Conservation (phyloP, 352 stramenopile genomes). For the Globisporangium cederbergense region DNA sequence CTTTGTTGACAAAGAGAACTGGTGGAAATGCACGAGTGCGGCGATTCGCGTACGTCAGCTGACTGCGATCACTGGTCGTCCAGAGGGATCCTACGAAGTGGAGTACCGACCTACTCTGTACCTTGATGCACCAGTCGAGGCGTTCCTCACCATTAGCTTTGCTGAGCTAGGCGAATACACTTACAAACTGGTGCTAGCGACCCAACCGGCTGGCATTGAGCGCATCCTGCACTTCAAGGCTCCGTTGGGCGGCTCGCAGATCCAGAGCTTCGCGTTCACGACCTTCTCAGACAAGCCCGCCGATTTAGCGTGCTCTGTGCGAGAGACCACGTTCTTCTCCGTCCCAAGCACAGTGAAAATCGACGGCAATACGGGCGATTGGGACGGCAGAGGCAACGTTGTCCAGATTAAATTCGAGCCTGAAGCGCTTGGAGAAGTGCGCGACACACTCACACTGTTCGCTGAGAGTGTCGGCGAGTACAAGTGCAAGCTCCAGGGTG, state of each 20-base stretch:
- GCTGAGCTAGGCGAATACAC: conserved; percentile 86
- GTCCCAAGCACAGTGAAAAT: conserved; percentile 46
- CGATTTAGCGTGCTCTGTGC: conserved; percentile 58
- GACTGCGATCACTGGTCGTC: conserved; percentile 55
- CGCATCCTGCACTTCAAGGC: conserved; percentile 81
- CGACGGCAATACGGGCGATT: conserved; percentile 43
- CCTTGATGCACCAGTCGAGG: conserved; percentile 36
- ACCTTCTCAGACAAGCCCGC: conserved; percentile 34
- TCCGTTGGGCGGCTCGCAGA: conserved; percentile 70
- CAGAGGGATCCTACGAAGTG: conserved; percentile 86
- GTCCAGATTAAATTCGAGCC: conserved; percentile 88
- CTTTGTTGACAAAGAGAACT: conserved; percentile 58
- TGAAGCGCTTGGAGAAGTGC: conserved; percentile 81
- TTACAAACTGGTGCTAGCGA: conserved; percentile 78
- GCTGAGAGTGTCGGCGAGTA: conserved; percentile 78
- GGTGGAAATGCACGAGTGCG: conserved; percentile 83
- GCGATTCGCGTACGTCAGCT: conserved; percentile 70
- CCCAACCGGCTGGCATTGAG: conserved; percentile 66
- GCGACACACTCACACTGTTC: conserved; percentile 67
- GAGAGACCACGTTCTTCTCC: conserved; percentile 67
- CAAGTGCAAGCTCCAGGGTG: conserved; percentile 75
- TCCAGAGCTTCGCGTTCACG: conserved; percentile 78
- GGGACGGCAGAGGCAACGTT: conserved; percentile 65
- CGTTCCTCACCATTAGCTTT: conserved; percentile 69
- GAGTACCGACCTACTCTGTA: conserved; percentile 86